Conservation (phyloP, 345 rosid species). For the Clarkia xantiana region DNA sequence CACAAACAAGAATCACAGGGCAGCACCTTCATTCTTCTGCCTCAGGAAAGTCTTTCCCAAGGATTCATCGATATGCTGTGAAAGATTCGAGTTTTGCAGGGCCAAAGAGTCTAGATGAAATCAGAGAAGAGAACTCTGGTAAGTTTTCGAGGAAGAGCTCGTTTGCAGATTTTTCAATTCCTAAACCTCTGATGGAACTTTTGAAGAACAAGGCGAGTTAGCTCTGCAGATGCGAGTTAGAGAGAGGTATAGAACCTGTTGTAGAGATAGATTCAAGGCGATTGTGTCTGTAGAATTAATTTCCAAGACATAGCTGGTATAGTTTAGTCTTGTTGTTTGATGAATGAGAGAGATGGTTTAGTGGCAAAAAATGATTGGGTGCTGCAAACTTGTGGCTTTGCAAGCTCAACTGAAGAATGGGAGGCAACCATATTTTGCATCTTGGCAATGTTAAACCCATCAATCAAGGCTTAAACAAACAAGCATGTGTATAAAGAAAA, state of each 20-base stretch:
- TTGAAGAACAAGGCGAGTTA: slow-evolving; percentile 27
- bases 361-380: no score
- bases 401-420: no score
- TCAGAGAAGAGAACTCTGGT: slow-evolving; percentile 22
- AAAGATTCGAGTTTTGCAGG: slow-evolving; percentile 23
- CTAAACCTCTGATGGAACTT: slow-evolving; percentile 44
- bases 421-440: no score
- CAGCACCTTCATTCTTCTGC: slow-evolving; percentile 12
- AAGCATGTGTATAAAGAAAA: no score
- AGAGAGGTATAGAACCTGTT: slow-evolving; percentile 5
- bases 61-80: slow-evolving; percentile 15
- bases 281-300: no score
- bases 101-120: slow-evolving; percentile 42
- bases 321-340: no score
- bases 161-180: slow-evolving; percentile 27
- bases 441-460: no score
- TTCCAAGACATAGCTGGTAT: no score
- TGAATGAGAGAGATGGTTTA: no score
- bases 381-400: neutral
- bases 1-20: slow-evolving; percentile 17
- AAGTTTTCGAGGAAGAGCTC: slow-evolving; percentile 5
- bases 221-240: neutral
- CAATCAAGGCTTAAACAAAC: no score
- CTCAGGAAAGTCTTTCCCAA: slow-evolving; percentile 15
- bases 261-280: neutral